A percentile compares a stretch with the other conserved stretches of the same genome.
Evolutionary conservation across 2,329 filamentous ascomycete species (phyloP).

Genomic region (Paraphaeosphaeria sporulosa): DNA sequence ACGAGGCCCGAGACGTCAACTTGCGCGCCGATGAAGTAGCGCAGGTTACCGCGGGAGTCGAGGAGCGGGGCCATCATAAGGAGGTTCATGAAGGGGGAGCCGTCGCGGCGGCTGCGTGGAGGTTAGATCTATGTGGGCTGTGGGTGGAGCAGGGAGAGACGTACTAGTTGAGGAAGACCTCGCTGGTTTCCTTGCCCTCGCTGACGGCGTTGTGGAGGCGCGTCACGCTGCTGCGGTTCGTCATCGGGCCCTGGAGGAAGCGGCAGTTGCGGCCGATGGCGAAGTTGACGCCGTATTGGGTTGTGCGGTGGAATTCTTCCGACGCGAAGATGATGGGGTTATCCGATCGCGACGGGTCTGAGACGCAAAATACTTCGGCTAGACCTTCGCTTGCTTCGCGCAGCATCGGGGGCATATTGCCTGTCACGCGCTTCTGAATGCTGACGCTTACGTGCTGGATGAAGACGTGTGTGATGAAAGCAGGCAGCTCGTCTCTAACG

Average conservation of each 20-base stretch:
- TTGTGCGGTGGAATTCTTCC: slow-evolving; percentile 77
- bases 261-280: slow-evolving; percentile 79
- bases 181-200: slow-evolving; percentile 73
- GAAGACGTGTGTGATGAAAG: slow-evolving; percentile 74
- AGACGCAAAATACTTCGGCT: slow-evolving; percentile 79
- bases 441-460: slow-evolving; percentile 74
- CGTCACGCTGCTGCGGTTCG: slow-evolving; percentile 67
- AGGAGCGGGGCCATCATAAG: slow-evolving; percentile 76
- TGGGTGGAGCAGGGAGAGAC: slow-evolving; percentile 26
- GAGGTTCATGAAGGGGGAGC: slow-evolving; percentile 79
- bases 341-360: slow-evolving; percentile 74
- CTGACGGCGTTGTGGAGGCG: slow-evolving; percentile 68
- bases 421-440: slow-evolving; percentile 72
- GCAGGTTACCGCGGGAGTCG: slow-evolving; percentile 70
- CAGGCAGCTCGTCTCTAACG: slow-evolving; percentile 72
- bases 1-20: slow-evolving; percentile 74
- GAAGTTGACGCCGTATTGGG: slow-evolving; percentile 77
- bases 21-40: slow-evolving; percentile 77
- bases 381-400: slow-evolving; percentile 76
- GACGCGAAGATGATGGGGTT: slow-evolving; percentile 82
- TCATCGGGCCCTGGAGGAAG: slow-evolving; percentile 78
- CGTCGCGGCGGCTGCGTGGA: slow-evolving; percentile 67
- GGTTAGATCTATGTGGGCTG: not conserved
- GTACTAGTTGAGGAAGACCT: slow-evolving; percentile 78
- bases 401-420: slow-evolving; percentile 69